Evolutionary conservation across 805 yeast species (phyloP), one percentile per base, ranked within the genome.

Genomic region (Torulaspora quercuum): DNA sequence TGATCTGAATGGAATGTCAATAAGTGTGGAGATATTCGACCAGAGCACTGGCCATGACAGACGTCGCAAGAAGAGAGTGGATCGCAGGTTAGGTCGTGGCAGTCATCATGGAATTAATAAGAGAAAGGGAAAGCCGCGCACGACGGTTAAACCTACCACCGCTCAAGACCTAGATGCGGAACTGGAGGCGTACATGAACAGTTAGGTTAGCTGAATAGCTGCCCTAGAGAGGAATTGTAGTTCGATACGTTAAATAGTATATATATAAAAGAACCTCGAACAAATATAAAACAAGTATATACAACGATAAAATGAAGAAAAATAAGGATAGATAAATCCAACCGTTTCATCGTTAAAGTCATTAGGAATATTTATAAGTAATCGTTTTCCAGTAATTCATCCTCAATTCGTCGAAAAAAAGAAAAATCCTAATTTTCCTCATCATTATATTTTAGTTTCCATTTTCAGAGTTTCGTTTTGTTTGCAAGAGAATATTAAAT

Each of bases 161-260:
- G 50, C 46, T 3, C 60, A 59, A 14, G 52, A 54, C 10, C 29
- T 59, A 15, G 61, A 59, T 35, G 55, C 57, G 7, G 61, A 59
- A 38, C 40, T 59, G 27, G 63, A 55, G 6, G 57, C 50, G 3
- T 59, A 59, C 32, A 55, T 59, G 60, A 57, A 53, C 12, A 44
- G 39, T 23, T 35, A 35, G 13, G n/a, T n/a, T n/a, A n/a, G n/a
- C n/a, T n/a, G n/a, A n/a, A n/a, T n/a, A n/a, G n/a, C n/a, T n/a
- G n/a, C n/a, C n/a, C n/a, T n/a, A n/a, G n/a, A n/a, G n/a, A n/a
- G n/a, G n/a, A n/a, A n/a, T n/a, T n/a, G n/a, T n/a, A n/a, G n/a
- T n/a, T n/a, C n/a, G n/a, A n/a, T n/a, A n/a, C n/a, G n/a, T n/a
- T n/a, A n/a, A n/a, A n/a, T n/a, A n/a, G n/a, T n/a, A n/a, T n/a